Percentiles rank a stretch among this genome's conserved stretches.
phyloP scores from a whole-genome alignment of 2,329 filamentous ascomycete species.

The Ceratocystiopsis sp. region DNA sequence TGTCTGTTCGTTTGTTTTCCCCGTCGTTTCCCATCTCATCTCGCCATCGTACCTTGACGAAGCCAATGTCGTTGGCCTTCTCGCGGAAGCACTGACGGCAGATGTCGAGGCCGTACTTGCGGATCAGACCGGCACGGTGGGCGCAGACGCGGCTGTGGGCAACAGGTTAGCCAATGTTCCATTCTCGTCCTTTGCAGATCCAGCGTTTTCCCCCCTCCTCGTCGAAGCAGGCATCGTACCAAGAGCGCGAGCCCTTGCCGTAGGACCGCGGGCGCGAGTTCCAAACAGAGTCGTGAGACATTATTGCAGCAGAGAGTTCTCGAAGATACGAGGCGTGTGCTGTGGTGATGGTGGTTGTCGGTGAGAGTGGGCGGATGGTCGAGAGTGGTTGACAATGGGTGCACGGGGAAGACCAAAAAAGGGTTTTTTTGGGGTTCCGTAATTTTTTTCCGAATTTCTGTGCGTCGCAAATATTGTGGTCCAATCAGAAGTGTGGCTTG shows the following conservation, averaged over 20 bases:
- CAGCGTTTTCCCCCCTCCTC: neutral
- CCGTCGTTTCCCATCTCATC: too few relatives aligned
- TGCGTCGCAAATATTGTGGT: constrained; percentile 4
- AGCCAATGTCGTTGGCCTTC: constrained; percentile 56
- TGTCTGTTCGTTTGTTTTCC: too few relatives aligned
- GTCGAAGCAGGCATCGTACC: constrained; percentile 37
- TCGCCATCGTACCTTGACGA: constrained; percentile 43
- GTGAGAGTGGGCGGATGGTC: neutral
- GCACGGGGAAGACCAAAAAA: neutral
- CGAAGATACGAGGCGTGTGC: neutral
- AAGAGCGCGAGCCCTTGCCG: constrained; percentile 88
- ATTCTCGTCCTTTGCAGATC: neutral
- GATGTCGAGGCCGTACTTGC: constrained; percentile 95
- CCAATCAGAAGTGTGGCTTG: constrained; percentile 2
- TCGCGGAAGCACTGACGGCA: constrained; percentile 68
- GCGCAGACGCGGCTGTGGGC: constrained; percentile 49
- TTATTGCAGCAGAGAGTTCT: constrained; percentile 18
- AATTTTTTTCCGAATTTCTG: constrained; percentile 7
- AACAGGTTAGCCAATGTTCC: neutral
- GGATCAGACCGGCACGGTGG: constrained; percentile 97
- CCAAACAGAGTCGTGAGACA: constrained; percentile 88
- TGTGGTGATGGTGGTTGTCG: constrained; percentile 1
- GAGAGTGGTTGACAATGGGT: neutral
- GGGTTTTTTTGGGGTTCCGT: constrained; percentile 1
- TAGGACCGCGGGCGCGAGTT: constrained; percentile 94